Conservation (phyloP, 345 rosid genomes). For the Eucalyptus virginea region DNA sequence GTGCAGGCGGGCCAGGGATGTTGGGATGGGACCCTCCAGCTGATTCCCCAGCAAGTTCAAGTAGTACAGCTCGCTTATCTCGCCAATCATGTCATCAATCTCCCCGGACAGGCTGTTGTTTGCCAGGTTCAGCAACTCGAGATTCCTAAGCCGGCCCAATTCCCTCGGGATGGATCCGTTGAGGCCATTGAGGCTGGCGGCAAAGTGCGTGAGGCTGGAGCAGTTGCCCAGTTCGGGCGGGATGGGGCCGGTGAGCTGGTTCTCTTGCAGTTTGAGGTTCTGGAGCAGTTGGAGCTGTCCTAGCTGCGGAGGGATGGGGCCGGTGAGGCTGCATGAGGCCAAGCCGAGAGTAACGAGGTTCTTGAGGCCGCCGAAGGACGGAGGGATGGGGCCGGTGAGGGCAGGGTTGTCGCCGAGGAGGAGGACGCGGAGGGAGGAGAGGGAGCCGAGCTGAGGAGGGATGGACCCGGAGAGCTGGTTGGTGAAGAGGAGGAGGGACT, state of each 20-base stretch:
- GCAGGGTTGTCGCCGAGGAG: constrained; percentile 67
- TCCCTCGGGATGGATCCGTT: constrained; percentile 69
- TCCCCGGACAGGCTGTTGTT: constrained; percentile 71
- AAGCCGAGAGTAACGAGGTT: constrained; percentile 49
- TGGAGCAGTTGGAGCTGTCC: constrained; percentile 34
- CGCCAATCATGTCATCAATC: constrained; percentile 51
- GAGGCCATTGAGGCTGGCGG: constrained; percentile 46
- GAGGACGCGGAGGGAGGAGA: constrained; percentile 38
- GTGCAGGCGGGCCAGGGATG: constrained; percentile 23
- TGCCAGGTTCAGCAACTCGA: constrained; percentile 49
- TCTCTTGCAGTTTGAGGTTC: constrained; percentile 48
- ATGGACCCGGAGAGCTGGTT: constrained; percentile 81
- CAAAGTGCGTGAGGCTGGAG: constrained; percentile 37
- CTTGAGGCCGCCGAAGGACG: constrained; percentile 44
- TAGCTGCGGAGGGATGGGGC: constrained; percentile 55
- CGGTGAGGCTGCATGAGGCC: constrained; percentile 69
- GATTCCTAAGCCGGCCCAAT: constrained; percentile 37
- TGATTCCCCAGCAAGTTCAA: constrained; percentile 60
- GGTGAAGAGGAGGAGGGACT: constrained; percentile 70
- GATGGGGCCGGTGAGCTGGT: constrained; percentile 56
- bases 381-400: constrained; percentile 66
- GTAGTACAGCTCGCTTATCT: constrained; percentile 43
- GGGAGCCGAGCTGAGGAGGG: constrained; percentile 61
- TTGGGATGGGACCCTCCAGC: constrained; percentile 57
- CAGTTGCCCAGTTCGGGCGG: constrained; percentile 74